phyloP scores from a whole-genome alignment of 2,329 filamentous ascomycete species.

The Purpureocillium takamizusanense region DNA sequence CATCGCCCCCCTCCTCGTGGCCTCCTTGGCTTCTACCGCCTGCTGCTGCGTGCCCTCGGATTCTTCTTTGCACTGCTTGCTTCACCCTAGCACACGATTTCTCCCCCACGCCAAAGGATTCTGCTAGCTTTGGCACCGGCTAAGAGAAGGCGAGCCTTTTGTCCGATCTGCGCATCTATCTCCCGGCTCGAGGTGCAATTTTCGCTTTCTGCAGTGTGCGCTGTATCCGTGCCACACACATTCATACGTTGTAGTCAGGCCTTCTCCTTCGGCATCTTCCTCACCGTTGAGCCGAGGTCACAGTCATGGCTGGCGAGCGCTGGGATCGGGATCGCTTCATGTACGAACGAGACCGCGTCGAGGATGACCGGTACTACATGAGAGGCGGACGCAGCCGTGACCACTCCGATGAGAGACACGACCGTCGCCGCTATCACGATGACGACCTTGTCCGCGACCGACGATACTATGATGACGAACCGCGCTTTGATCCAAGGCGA shows the following conservation, averaged over 20 bases:
- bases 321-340: constrained; percentile 48
- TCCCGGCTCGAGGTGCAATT: too few relatives aligned
- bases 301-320: constrained; percentile 22
- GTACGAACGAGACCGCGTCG: constrained; percentile 29
- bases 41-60: neutral
- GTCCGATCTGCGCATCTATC: too few relatives aligned
- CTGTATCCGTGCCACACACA: too few relatives aligned
- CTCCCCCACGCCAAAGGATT: too few relatives aligned
- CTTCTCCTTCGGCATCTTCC: too few relatives aligned
- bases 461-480: constrained; percentile 47
- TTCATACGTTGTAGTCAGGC: too few relatives aligned
- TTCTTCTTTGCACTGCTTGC: neutral
- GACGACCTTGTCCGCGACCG: constrained; percentile 39
- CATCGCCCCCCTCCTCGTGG: constrained; percentile 3
- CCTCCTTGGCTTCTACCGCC: too few relatives aligned
- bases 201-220: too few relatives aligned
- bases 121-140: too few relatives aligned
- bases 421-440: constrained; percentile 39
- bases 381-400: constrained; percentile 30
- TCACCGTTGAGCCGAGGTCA: too few relatives aligned
- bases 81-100: too few relatives aligned
- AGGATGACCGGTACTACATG: constrained; percentile 41
- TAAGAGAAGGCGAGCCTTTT: too few relatives aligned
- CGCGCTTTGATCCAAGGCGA: constrained; percentile 24
- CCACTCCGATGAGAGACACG: constrained; percentile 39